These are phyloP conservation scores for Triadica sebifera DNA, from an alignment of 345 rosid genomes.

Conservation along the genomic window DNA sequence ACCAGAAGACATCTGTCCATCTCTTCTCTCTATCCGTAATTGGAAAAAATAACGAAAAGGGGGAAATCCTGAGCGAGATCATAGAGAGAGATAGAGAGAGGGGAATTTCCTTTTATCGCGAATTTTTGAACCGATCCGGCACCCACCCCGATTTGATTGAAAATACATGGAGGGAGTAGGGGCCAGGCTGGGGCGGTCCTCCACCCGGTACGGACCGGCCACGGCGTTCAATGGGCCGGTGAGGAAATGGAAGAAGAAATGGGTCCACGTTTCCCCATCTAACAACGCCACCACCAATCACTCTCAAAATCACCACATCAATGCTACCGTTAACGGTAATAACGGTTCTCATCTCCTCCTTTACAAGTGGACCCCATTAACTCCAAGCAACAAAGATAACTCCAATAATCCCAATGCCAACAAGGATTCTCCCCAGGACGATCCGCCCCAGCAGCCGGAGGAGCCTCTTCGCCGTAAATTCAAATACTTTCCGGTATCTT, in stretches of 20 bases:
- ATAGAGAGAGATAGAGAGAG: background rate
- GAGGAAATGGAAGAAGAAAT: slow-evolving; percentile 96
- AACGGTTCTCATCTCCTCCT: slow-evolving; percentile 71
- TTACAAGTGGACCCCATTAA: slow-evolving; percentile 82
- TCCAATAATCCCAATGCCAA: slow-evolving; percentile 29
- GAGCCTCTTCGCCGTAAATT: slow-evolving; percentile 80
- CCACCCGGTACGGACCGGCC: slow-evolving; percentile 94
- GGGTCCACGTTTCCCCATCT: slow-evolving; percentile 72
- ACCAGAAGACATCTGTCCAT: background rate
- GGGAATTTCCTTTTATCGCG: background rate
- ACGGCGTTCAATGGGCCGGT: slow-evolving; percentile 95
- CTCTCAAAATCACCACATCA: slow-evolving; percentile 25
- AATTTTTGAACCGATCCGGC: background rate
- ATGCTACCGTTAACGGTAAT: slow-evolving; percentile 38
- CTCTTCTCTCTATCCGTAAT: background rate
- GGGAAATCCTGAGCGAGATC: background rate
- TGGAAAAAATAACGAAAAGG: background rate
- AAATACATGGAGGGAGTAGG: slow-evolving; percentile 90
- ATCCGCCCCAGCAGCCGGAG: slow-evolving; percentile 26
- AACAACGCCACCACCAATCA: slow-evolving; percentile 30
- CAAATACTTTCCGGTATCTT: slow-evolving; percentile 83
- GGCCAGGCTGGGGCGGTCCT: slow-evolving; percentile 90
- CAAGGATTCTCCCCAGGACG: slow-evolving; percentile 36
- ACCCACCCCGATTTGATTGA: slow-evolving; percentile 4
- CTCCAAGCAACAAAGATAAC: slow-evolving; percentile 43